Percentiles rank a stretch among this genome's conserved stretches.
phyloP scores from a whole-genome alignment of 805 yeast genomes.

The Priceomyces haplophilus region DNA sequence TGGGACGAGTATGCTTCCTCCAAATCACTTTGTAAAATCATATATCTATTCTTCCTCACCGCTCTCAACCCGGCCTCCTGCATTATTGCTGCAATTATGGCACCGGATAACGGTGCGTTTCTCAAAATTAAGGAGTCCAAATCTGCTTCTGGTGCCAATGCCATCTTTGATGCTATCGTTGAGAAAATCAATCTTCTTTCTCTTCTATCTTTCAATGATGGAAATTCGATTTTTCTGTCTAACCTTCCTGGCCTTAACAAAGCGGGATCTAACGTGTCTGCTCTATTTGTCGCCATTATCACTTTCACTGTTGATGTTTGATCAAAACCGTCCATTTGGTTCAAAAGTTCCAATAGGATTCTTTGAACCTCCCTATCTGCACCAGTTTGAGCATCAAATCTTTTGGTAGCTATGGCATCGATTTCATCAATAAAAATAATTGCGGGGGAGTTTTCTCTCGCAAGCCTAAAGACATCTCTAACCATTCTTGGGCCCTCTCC shows the following conservation, averaged over 20 bases:
- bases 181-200: slow-evolving; percentile 95
- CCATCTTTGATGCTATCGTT: slow-evolving; percentile 96
- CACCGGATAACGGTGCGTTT: slow-evolving; percentile 96
- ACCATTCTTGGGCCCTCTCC: slow-evolving; percentile 99
- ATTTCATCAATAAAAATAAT: slow-evolving; percentile 98
- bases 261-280: slow-evolving; percentile 99
- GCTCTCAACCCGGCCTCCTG: slow-evolving; percentile 99
- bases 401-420: slow-evolving; percentile 97
- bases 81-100: slow-evolving; percentile 97
- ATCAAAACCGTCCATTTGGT: slow-evolving; percentile 99
- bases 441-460: slow-evolving; percentile 95
- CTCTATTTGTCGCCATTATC: slow-evolving; percentile 98
- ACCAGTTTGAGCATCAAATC: slow-evolving; percentile 99
- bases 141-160: slow-evolving; percentile 96
- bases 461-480: slow-evolving; percentile 94
- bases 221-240: slow-evolving; percentile 97
- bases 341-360: slow-evolving; percentile 88
- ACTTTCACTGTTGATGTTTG: slow-evolving; percentile 94
- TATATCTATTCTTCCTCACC: slow-evolving; percentile 95
- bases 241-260: slow-evolving; percentile 96
- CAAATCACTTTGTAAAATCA: slow-evolving; percentile 90
- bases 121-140: slow-evolving; percentile 91
- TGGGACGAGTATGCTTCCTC: slow-evolving; percentile 98
- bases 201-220: slow-evolving; percentile 92
- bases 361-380: slow-evolving; percentile 99